Evolutionary conservation across 2,329 filamentous ascomycete genomes (phyloP), one percentile per base, ranked within the genome.

Genomic region (Pseudogymnoascus sp.): DNA sequence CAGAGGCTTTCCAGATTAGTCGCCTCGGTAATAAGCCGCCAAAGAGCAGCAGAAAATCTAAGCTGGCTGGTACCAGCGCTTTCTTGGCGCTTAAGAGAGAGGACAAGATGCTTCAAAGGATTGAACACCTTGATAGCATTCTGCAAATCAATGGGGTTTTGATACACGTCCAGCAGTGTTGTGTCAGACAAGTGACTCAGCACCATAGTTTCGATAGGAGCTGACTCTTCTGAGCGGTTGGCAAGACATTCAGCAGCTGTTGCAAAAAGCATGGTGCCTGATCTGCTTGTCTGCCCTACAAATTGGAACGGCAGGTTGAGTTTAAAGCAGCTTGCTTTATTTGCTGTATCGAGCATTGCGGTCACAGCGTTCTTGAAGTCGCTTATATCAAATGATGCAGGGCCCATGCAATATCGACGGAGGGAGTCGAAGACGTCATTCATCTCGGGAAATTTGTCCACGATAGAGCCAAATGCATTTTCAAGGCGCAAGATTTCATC

Each of bases 221-320:
- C 71, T 61, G 76, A 75, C 62, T 80, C 79, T 63, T 80, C 76
- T 1, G 76, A 74, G 6, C 81, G 75, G 31, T 73, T 71, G 2
- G 77, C 77, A 61, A 83, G 72, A 3, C 78, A 79, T 65, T 80
- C 79, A 64, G 83, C 72, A 3, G 78, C 81, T 63, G 81, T 82
- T 61, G 80, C 80, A 14, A 83, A 72, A n/a, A 83, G 77, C 67
- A 80, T 76, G 8, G 80, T 83, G 16, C 79, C 76, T 47, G 79
- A 77, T 63, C 76, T 75, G 64, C 76, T 79, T 64, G 78, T 73
- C 8, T 73, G 73, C 14, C 77, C 78, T 10, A 82, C 75, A 7
- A 83, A 73, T 67, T 81, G 79, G 64, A 81, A 82, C 2, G 81
- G 81, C 4, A 83, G 76, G 64, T 78, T 81, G 21, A 83, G 70